These are phyloP conservation scores for Stephania yunnanensis DNA, from an alignment of 164 flowering plant species.

Conservation along the genomic window DNA sequence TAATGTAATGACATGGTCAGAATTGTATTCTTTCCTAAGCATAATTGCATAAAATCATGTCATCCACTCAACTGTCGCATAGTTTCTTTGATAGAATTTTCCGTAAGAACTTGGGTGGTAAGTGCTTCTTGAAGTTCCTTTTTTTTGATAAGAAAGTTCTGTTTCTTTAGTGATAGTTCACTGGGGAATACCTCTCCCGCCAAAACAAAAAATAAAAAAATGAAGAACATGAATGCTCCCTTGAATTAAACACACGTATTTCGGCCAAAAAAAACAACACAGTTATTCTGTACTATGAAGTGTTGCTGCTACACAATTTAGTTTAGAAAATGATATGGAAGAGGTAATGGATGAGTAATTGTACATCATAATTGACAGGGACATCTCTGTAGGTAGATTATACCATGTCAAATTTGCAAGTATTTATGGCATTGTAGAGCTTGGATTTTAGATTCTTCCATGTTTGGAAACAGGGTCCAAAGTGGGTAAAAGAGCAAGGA, in stretches of 20 bases:
- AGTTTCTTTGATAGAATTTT: not conserved
- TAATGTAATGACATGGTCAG: not conserved
- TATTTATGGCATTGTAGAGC: not conserved
- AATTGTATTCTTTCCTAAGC: not conserved
- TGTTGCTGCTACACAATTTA: not conserved
- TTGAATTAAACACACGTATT: not conserved
- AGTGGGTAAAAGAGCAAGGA: not conserved
- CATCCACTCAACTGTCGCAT: not conserved
- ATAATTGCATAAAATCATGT: not conserved
- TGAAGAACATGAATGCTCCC: not conserved
- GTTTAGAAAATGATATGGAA: not conserved
- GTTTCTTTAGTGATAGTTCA: not conserved
- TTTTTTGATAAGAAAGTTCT: not conserved
- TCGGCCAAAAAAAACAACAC: not conserved
- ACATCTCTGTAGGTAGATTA: not conserved
- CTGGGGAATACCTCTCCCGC: not conserved
- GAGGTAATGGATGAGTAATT: not conserved
- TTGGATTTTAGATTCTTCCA: not conserved
- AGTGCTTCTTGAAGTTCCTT: not conserved
- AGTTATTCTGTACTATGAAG: not conserved
- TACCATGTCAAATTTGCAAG: not conserved
- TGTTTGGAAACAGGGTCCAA: not conserved
- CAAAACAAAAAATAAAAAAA: not conserved
- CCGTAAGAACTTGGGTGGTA: not conserved
- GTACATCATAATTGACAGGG: not conserved